A percentile compares a stretch with the other conserved stretches of the same genome.
Conservation (phyloP, 1,284 basidiomycete genomes). For the Boletus hoseneyae region DNA sequence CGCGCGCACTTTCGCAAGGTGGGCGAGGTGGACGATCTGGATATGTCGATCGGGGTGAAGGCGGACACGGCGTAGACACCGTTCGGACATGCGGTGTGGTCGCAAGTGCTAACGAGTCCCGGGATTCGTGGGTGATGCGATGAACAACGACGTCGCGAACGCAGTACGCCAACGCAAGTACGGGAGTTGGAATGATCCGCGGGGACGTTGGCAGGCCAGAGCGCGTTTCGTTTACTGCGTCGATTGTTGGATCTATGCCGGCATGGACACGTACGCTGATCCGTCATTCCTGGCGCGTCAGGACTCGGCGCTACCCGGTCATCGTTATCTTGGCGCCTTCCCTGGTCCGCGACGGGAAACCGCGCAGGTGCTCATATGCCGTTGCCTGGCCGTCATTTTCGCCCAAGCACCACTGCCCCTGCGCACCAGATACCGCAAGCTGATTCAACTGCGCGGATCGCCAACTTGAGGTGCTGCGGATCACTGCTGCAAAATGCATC, state of each 20-base stretch:
- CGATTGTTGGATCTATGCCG: too few relatives aligned
- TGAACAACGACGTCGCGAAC: neutral
- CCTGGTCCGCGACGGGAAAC: too few relatives aligned
- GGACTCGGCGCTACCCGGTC: neutral
- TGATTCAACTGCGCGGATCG: neutral
- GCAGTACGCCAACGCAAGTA: neutral
- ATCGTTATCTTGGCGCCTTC: neutral
- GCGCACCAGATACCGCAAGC: neutral
- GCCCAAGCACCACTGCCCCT: neutral
- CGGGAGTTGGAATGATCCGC: neutral
- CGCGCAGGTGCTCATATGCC: too few relatives aligned
- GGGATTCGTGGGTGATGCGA: neutral
- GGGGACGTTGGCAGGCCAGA: neutral
- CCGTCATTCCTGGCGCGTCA: too few relatives aligned
- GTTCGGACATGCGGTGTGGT: neutral
- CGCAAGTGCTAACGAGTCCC: neutral
- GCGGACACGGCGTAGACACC: neutral
- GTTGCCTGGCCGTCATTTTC: too few relatives aligned
- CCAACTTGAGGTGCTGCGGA: neutral
- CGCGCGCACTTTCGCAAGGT: too few relatives aligned
- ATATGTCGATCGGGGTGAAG: too few relatives aligned
- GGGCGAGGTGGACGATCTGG: too few relatives aligned
- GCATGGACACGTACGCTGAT: too few relatives aligned
- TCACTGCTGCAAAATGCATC: neutral
- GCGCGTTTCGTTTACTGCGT: too few relatives aligned